Evolutionary conservation across 2,329 filamentous ascomycete species (phyloP).

Genomic region (Botrytis aclada): DNA sequence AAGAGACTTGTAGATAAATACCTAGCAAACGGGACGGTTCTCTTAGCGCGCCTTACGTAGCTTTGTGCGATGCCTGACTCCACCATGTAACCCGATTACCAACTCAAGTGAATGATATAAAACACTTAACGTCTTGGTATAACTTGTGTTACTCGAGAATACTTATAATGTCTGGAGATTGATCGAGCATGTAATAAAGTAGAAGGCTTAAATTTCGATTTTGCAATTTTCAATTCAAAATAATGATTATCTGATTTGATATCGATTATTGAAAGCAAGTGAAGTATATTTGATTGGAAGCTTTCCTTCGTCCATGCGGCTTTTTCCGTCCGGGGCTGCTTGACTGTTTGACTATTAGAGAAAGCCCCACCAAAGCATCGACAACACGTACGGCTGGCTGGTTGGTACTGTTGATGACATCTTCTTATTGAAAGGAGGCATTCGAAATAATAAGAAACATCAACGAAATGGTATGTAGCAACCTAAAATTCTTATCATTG

Average conservation of each 20-base stretch:
- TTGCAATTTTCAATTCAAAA: background rate
- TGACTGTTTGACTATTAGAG: conserved; percentile 23
- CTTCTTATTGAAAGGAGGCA: conserved; percentile 8
- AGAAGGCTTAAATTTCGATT: rapidly evolving
- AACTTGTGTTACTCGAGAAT: background rate
- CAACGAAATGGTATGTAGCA: conserved; percentile 21
- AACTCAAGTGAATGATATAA: background rate
- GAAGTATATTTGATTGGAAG: background rate
- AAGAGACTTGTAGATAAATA: conserved; percentile 18
- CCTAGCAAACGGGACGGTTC: conserved; percentile 7
- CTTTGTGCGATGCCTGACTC: conserved; percentile 28
- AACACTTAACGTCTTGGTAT: background rate
- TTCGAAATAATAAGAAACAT: conserved; percentile 6
- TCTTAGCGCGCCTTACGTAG: conserved; percentile 25
- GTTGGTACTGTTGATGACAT: conserved; percentile 20
- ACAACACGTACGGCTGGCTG: conserved; percentile 19
- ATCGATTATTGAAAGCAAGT: background rate
- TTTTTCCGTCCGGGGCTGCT: conserved; percentile 21
- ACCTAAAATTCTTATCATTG: background rate
- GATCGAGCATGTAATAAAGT: rapidly evolving
- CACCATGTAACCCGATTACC: background rate
- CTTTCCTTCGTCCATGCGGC: background rate
- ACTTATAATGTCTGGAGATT: background rate
- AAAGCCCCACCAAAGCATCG: conserved; percentile 26
- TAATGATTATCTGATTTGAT: background rate